Conservation (phyloP, 495 filamentous ascomycete genomes). For the Elasticomyces elasticus region DNA sequence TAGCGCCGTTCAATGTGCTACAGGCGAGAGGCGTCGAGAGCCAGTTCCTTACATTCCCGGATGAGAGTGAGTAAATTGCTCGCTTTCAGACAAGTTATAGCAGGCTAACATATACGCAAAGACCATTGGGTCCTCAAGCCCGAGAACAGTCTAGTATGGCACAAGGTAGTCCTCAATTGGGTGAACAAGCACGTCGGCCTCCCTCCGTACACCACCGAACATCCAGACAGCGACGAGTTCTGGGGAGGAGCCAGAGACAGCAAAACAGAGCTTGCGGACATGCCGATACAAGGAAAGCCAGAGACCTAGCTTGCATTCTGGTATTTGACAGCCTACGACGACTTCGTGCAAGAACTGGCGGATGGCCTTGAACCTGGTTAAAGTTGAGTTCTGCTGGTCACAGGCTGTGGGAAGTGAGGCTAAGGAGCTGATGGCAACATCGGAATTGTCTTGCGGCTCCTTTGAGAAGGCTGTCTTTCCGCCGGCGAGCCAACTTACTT, state of each 20-base stretch:
- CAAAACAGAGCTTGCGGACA: constrained; percentile 8
- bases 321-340: too few species aligned
- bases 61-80: constrained; percentile 40
- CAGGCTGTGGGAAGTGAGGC: too few species aligned
- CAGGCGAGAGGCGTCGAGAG: constrained; percentile 65
- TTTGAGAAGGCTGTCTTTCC: too few species aligned
- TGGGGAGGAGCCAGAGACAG: constrained; percentile 10
- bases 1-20: constrained; percentile 81
- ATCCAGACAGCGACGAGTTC: constrained; percentile 14
- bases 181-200: constrained; percentile 74
- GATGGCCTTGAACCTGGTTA: too few species aligned
- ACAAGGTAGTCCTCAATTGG: constrained; percentile 76
- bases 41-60: constrained; percentile 64
- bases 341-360: too few species aligned
- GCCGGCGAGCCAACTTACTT: too few species aligned
- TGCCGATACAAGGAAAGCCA: constrained; percentile 14
- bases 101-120: neutral
- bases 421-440: too few species aligned
- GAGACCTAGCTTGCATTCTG: constrained; percentile 8
- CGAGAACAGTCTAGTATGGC: constrained; percentile 86
- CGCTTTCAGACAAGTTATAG: neutral
- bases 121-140: constrained; percentile 82
- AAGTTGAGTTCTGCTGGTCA: too few species aligned
- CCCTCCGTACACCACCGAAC: constrained; percentile 19
- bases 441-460: too few species aligned